phyloP scores from a whole-genome alignment of 2,329 filamentous ascomycete genomes.

The Triangularia verruculosa region DNA sequence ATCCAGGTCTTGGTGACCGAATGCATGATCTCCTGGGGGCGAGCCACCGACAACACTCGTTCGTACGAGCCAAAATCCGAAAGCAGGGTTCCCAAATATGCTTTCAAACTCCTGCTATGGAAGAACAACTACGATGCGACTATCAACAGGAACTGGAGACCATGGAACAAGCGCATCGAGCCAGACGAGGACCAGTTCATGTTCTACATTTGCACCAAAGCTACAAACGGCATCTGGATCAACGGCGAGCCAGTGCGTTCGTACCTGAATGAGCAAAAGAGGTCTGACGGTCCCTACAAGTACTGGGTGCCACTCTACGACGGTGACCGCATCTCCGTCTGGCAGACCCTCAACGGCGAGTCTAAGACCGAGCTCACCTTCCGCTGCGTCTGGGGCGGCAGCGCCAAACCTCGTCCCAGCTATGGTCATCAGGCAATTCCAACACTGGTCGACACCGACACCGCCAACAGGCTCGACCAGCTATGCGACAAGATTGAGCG shows the following conservation, averaged over 20 bases:
- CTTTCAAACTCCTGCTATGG: conserved; percentile 75
- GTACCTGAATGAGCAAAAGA: conserved; percentile 51
- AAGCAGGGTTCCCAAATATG: conserved; percentile 73
- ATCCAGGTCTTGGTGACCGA: conserved; percentile 64
- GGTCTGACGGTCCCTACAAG: conserved; percentile 52
- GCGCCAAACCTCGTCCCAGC: conserved; percentile 40
- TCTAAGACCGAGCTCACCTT: conserved; percentile 45
- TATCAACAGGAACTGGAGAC: conserved; percentile 43
- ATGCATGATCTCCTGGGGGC: conserved; percentile 73
- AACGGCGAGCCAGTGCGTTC: conserved; percentile 67
- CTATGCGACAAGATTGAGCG: conserved; percentile 46
- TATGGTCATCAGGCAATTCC: conserved; percentile 21
- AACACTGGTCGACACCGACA: conserved; percentile 37
- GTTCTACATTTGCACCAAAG: conserved; percentile 77
- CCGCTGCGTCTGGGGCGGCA: conserved; percentile 56
- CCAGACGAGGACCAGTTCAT: conserved; percentile 55
- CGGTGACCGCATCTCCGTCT: conserved; percentile 75
- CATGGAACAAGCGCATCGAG: conserved; percentile 50
- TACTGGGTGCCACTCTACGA: conserved; percentile 69
- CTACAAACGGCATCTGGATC: conserved; percentile 70
- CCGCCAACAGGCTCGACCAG: conserved; percentile 48
- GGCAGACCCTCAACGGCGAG: conserved; percentile 46
- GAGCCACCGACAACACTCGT: conserved; percentile 64
- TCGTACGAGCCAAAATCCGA: conserved; percentile 63
- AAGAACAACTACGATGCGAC: conserved; percentile 62